Base-by-base conservation (phyloP, 2,329 filamentous ascomycete genomes). In the Sclerotinia trifoliorum region DNA sequence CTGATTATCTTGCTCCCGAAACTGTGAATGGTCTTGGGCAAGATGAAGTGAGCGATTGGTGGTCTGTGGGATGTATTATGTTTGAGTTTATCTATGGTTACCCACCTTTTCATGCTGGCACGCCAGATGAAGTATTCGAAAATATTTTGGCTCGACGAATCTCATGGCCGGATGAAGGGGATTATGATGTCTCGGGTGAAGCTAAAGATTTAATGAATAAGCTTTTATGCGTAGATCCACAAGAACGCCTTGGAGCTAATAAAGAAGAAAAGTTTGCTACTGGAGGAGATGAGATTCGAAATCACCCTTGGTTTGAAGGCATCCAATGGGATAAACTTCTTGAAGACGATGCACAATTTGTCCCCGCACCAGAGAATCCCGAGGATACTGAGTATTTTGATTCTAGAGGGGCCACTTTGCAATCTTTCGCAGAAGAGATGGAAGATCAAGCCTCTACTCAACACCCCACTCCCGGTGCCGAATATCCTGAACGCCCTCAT, bases 301-400 rank as follows among this genome's bases (percentile, higher is more conserved):
- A 81, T 68, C 95, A 99, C 75, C 83, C 90, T 0, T 99, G 94
- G 93, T 97, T 99, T 76, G 83, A 85, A 21, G 92, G 90, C 48
- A 84, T 96, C 74, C 93, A 92, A 75, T 99, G 95, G 95, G 90
- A 93, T 35, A 92, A 90, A 0, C 80, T 99, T 26, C 85, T 97
- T n/a, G 90, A 98, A 76, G 94, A 98, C 72, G 94, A 97, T 76
- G 93, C 96, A 4, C 93, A 97, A 69, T 99, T 99, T 77, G 90
- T 99, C 15, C 95, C 95, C 0, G 91, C 92, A 52, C 90, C 91
- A 1, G 93, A 97, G 76, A 94, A 99, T 73, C 94, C 93, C 0
- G 95, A 99, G 78, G 94, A 99, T 76, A 99, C 95, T 0, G 96
- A 99, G 77, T 99, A 99, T 77, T 99, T 99, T 74, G 95, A 99